A percentile compares a stretch with the other conserved stretches of the same genome.
Conservation (phyloP, 2,329 filamentous ascomycete species). For the Exserohilum turcica region DNA sequence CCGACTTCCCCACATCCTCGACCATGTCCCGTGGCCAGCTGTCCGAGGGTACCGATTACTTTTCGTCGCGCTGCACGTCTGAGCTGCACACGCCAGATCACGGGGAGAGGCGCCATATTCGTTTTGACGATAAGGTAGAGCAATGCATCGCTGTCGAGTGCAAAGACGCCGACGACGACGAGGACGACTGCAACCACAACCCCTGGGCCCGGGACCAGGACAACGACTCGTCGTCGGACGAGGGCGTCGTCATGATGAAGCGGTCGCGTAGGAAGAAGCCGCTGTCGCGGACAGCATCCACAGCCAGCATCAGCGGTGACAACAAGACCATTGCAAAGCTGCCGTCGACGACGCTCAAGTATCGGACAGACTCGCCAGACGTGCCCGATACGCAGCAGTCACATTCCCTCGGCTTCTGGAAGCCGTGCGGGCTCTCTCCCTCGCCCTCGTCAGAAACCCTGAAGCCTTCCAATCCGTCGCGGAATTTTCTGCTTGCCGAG, state of each 20-base stretch:
- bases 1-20: conserved; percentile 70
- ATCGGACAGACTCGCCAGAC: conserved; percentile 76
- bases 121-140: conserved; percentile 94
- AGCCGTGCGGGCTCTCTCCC: conserved; percentile 62
- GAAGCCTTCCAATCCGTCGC: conserved; percentile 69
- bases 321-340: conserved; percentile 88
- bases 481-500: conserved; percentile 67
- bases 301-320: conserved; percentile 63
- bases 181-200: conserved; percentile 51
- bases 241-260: conserved; percentile 83
- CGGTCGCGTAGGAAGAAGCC: conserved; percentile 56
- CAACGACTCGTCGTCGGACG: conserved; percentile 67
- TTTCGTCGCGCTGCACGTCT: conserved; percentile 72
- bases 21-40: conserved; percentile 67
- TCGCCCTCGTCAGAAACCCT: conserved; percentile 84
- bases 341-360: conserved; percentile 86
- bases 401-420: conserved; percentile 53
- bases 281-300: conserved; percentile 60
- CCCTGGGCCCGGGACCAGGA: conserved; percentile 48
- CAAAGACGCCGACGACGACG: conserved; percentile 76
- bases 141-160: conserved; percentile 93
- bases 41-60: conserved; percentile 66
- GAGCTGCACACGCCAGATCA: conserved; percentile 67
- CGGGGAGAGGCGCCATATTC: conserved; percentile 80
- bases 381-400: conserved; percentile 58